Conservation (phyloP, 2,329 filamentous ascomycete genomes). For the Sodiomyces alkalinus region DNA sequence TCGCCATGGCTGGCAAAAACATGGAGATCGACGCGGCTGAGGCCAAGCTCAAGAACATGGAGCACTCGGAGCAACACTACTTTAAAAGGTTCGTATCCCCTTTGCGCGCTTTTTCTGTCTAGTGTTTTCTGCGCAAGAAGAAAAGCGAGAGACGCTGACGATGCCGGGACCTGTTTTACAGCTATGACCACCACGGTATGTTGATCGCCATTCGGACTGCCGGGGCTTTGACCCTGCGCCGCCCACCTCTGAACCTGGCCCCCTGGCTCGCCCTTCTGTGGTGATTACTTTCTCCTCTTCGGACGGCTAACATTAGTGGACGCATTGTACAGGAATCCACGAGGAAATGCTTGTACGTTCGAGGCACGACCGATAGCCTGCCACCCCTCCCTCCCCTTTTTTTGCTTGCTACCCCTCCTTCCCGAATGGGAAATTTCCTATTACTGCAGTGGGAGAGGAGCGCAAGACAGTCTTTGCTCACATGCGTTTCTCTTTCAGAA, state of each 20-base stretch:
- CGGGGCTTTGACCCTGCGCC: no score
- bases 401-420: not conserved
- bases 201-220: no score
- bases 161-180: conserved; percentile 20
- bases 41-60: conserved; percentile 54
- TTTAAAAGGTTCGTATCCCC: conserved; percentile 67
- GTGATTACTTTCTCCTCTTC: no score
- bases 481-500: conserved; percentile 42
- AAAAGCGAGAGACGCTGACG: no score
- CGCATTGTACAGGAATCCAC: conserved; percentile 55
- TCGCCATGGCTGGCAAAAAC: conserved; percentile 28
- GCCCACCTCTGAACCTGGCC: no score
- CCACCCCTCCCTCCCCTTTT: no score
- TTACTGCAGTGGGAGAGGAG: no score
- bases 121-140: no score
- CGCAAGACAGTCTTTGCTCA: no score
- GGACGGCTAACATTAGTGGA: not conserved
- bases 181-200: conserved; percentile 94
- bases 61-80: conserved; percentile 96
- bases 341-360: conserved; percentile 82
- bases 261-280: no score
- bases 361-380: no score
- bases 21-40: conserved; percentile 47
- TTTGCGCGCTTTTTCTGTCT: no score
- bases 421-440: conserved; percentile 2